Evolutionary conservation across 208 protist species (phyloP), one percentile per base, ranked within the genome.

Genomic region (Crithidia acanthocephali): DNA sequence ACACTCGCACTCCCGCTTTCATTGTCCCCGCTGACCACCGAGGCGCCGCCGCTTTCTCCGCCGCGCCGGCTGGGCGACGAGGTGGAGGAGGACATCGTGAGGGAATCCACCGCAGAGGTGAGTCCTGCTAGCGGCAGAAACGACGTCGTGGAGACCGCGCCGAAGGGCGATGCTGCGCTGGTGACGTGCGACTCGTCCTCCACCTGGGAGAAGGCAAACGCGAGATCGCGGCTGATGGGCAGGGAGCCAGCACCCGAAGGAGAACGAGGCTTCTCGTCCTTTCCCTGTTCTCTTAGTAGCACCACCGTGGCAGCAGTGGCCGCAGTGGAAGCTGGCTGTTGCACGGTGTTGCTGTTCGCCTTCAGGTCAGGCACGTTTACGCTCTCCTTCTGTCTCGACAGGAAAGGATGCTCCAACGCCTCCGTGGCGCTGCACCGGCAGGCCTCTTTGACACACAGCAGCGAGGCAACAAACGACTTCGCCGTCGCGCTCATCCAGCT

Each of bases 331-430:
- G n/a, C n/a, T n/a, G n/a, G n/a, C n/a, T n/a, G n/a, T n/a, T n/a
- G n/a, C n/a, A n/a, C n/a, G n/a, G n/a, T 15, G 18, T 48, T 48
- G 18, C 16, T 48, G 16, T 48, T 48, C 44, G 18, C 44, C 44
- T 48, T n/a, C 13, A 48, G 44, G 37, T 42, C 37, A 42, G 37
- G 9, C 37, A 13, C 37, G 13, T n/a, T n/a, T n/a, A n/a, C n/a
- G n/a, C n/a, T n/a, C n/a, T n/a, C n/a, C 13, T 40, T 2, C 52
- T 4, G 52, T 5, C 5, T 10, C 16, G n/a, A 23, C 27, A 72
- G 18, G 32, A 94, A 96, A 1, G 85, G 74, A 66, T 96, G 91
- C n/a, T 57, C 20, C 67, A 89, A 64, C 0, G 87, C 87, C 45
- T 85, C 76, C 0, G 72, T 25, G 5, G 83, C 83, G 0, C 83